phyloP scores from a whole-genome alignment of 805 yeast species.

The Yarrowia phangngaensis region DNA sequence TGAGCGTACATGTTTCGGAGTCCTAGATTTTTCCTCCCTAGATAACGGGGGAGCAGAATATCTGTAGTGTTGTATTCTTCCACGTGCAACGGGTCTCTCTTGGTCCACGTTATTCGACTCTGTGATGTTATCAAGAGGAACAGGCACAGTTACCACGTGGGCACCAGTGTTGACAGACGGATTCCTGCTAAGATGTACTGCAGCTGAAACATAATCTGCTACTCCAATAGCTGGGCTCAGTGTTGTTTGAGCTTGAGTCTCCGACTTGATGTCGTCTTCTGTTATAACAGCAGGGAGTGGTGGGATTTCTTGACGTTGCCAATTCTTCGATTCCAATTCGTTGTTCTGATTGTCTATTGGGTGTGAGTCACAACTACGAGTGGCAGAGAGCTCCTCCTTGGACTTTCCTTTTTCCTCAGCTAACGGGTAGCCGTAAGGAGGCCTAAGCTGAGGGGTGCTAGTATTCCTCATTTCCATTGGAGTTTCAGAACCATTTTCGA shows the following conservation, averaged over 20 bases:
- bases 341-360: background rate
- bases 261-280: slow-evolving; percentile 6
- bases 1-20: background rate
- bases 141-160: slow-evolving; percentile 30
- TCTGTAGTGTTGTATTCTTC: slow-evolving; percentile 1
- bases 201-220: slow-evolving; percentile 10
- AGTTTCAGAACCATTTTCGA: slow-evolving; percentile 7
- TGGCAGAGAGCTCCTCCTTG: background rate
- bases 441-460: slow-evolving; percentile 4
- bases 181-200: slow-evolving; percentile 26
- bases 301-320: slow-evolving; percentile 4
- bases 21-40: background rate
- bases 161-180: slow-evolving; percentile 32
- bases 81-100: slow-evolving; percentile 2
- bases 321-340: background rate
- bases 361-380: slow-evolving; percentile 19
- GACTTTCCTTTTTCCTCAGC: slow-evolving; percentile 13
- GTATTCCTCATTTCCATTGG: background rate
- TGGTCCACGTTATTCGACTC: slow-evolving; percentile 8
- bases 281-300: slow-evolving; percentile 16
- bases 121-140: background rate
- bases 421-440: slow-evolving; percentile 17
- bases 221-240: slow-evolving; percentile 18
- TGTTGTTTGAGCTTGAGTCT: slow-evolving; percentile 4
- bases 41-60: slow-evolving; percentile 5